Base-by-base conservation (phyloP, 192 early-diverging fungal species). In the Rhizoclosmatium globosum region DNA sequence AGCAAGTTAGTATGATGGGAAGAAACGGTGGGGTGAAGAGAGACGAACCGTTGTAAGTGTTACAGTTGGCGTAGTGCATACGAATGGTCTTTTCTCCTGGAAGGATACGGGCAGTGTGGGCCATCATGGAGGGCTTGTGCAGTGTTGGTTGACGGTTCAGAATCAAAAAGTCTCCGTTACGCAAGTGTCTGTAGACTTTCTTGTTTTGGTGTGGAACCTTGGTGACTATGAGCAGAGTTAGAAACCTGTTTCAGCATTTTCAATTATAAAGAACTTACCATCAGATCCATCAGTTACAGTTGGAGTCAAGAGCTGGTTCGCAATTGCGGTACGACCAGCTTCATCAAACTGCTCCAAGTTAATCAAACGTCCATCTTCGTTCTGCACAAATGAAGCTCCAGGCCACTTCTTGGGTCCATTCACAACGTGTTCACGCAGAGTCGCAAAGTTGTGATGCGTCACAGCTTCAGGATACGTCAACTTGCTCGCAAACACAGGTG, bases 101-200 rank as follows among this genome's bases (percentile, higher is more conserved):
- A 19, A 99, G 87, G 53, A 99, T 91, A 66, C 94, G 92, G 4
- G 96, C 98, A 23, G 94, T 94, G 89, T 99, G 97, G 1, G 95
- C 96, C 89, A 99, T 98, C 87, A 99, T 98, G 19, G 97, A 99
- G 50, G 98, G 97, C 74, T 99, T 99, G 90, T 99, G 98, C 78
- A 99, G 90, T 42, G 98, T 99, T 3, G 98, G 98, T 86, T 99
- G 98, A 68, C 98, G 95, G 88, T 99, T 99, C 78, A 99, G 87
- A 65, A 99, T 89, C 47, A 99, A 89, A 83, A 97, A 93, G 81
- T 99, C 98, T 68, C 98, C 98, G 82, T 98, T 97, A 72, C 94
- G 92, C 74, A 99, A 82, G 85, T 99, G 98, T 39, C 98, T 94
- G 78, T 88, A 92, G 13, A 99, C 97, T 86, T 98, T 98, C 86